Conservation (phyloP, 305 asterid genomes). For the Striga hermonthica region DNA sequence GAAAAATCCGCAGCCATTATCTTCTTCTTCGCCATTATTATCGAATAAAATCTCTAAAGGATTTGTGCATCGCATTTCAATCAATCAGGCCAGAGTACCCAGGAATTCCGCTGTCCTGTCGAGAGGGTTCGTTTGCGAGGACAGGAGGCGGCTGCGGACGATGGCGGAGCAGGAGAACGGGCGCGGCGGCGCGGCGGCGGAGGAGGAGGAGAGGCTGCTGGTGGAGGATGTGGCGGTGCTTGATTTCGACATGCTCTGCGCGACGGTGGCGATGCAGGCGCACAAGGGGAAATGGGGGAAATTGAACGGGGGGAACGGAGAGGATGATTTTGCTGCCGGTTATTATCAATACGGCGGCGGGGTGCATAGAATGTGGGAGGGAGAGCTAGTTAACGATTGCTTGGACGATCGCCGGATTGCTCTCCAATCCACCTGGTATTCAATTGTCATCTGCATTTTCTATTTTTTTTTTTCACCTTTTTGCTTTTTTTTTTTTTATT, state of each 20-base stretch:
- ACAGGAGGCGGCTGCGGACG: conserved; percentile 33
- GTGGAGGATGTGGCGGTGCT: conserved; percentile 55
- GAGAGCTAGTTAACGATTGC: conserved; percentile 72
- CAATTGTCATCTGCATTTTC: conserved; percentile 5
- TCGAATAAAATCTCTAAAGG: conserved; percentile 1
- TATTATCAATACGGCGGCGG: conserved; percentile 46
- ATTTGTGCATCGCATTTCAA: conserved; percentile 22
- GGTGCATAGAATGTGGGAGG: conserved; percentile 93
- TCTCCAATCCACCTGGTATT: conserved; percentile 75
- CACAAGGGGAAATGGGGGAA: conserved; percentile 68
- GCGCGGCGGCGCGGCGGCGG: conserved; percentile 33
- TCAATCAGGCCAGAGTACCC: not conserved
- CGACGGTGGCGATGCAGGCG: conserved; percentile 78
- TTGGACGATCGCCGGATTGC: conserved; percentile 75
- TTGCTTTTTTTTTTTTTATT: not conserved
- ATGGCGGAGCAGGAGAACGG: conserved; percentile 46
- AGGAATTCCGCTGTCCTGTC: not conserved
- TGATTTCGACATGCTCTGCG: conserved; percentile 87
- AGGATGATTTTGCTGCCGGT: conserved; percentile 27
- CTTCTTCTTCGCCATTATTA: conserved; percentile 10
- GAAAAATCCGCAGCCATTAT: conserved; percentile 29
- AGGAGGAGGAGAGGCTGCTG: conserved; percentile 55
- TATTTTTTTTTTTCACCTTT: conserved; percentile 3
- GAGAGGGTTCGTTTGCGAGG: conserved; percentile 25
- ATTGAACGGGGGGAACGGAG: conserved; percentile 37